Conservation (phyloP, 1,284 basidiomycete species). For the Ceratorhiza oryzae-sativae region DNA sequence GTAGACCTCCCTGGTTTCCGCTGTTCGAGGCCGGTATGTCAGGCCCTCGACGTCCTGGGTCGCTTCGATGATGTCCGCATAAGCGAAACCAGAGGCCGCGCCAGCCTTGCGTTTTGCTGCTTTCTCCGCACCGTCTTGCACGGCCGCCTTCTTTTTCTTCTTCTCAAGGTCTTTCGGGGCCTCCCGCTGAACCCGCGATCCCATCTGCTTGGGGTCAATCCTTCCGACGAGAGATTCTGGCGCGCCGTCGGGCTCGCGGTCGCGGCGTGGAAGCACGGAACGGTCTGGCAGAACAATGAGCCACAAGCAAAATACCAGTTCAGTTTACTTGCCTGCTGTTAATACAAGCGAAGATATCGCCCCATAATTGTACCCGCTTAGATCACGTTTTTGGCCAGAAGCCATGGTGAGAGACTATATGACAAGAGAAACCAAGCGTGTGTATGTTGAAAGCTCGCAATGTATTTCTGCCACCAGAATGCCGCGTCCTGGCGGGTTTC, state of each 20-base stretch:
- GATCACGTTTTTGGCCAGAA: conserved; percentile 64
- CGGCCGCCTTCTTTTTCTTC: conserved; percentile 81
- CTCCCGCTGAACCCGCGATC: conserved; percentile 84
- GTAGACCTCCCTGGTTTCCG: conserved; percentile 94
- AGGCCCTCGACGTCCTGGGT: conserved; percentile 94
- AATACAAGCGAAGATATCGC: conserved; percentile 88
- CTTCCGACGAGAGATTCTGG: conserved; percentile 92
- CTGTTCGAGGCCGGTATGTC: conserved; percentile 89
- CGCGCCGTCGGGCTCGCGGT: conserved; percentile 95
- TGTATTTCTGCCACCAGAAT: conserved; percentile 7
- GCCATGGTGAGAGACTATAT: conserved; percentile 27
- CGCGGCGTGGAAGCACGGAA: conserved; percentile 75
- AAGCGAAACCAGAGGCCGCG: conserved; percentile 69
- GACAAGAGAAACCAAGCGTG: not conserved
- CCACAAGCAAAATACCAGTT: not conserved
- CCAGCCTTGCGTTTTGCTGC: conserved; percentile 60
- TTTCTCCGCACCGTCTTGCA: conserved; percentile 65
- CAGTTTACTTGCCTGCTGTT: conserved; percentile 62
- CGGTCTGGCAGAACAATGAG: conserved; percentile 55
- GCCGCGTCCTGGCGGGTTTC: not conserved
- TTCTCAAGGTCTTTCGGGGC: conserved; percentile 93
- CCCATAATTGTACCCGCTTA: conserved; percentile 89
- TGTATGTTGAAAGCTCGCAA: conserved; percentile 18
- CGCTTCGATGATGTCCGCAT: conserved; percentile 89
- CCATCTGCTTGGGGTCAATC: conserved; percentile 93